Evolutionary conservation across 495 filamentous ascomycete species (phyloP), one percentile per base, ranked within the genome.

Genomic region (Penicillium pulvis): DNA sequence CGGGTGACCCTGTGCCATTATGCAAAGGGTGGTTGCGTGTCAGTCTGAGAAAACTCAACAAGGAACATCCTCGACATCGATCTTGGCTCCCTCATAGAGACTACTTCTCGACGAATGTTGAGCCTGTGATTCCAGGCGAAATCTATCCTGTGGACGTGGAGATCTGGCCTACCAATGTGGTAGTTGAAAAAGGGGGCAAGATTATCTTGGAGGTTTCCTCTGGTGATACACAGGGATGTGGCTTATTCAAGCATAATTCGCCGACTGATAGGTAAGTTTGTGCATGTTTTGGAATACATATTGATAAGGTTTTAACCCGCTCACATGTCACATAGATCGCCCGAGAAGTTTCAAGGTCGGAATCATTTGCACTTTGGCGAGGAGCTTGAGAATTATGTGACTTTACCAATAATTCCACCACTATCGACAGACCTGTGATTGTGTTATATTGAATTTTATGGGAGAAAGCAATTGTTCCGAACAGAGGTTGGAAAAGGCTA

Each of bases 151-250:
- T 88, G 0, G 86, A 88, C 58, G 75, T 90, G 10, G 87, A 90
- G 70, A 65, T 88, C 6, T 88, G 86, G 87, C 87, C 87, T n/a
- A 88, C 85, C 1, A 87, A 87, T 65, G 83, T 87, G 0, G 77
- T 90, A 6, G 78, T 87, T 19, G 78, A 78, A 44, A 70, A 74
- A 36, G 69, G 66, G 0, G 69, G 43, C 2, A 14, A 19, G 2
- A 9, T 61, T 26, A 28, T 48, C n/a, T 8, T 89, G 17, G 84
- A 89, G 63, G 75, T 88, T 1, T 56, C 74, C 2, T 76, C 72
- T 55, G 83, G 81, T 3, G 85, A 89, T 72, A 87, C 85, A 2
- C 82, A 87, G 56, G 85, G 85, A 2, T 72, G 68, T 39, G 83
- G 83, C 0, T 75, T 85, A 23, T 87, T 87, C 62, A 61, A 67